phyloP scores from a whole-genome alignment of 2,329 filamentous ascomycete species.

The Diplodia corticola region DNA sequence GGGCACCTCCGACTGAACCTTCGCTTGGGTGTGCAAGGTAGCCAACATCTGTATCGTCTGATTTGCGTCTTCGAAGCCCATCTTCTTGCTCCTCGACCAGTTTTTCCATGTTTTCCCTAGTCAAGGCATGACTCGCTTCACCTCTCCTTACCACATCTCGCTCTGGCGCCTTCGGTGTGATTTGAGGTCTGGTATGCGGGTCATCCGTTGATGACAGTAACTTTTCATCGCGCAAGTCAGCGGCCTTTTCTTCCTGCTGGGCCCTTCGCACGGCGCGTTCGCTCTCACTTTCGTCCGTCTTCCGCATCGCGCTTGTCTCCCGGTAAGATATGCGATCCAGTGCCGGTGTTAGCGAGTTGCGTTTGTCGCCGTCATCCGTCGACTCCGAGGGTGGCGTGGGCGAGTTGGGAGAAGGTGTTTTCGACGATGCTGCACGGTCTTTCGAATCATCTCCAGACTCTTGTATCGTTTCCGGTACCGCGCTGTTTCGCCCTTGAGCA shows the following conservation, averaged over 20 bases:
- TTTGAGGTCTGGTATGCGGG: constrained; percentile 33
- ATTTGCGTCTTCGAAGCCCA: not conserved
- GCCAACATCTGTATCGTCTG: not conserved
- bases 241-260: constrained; percentile 57
- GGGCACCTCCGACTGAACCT: not conserved
- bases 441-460: not conserved
- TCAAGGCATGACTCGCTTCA: constrained; percentile 36
- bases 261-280: constrained; percentile 50
- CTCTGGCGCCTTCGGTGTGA: not conserved
- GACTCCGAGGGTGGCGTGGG: constrained; percentile 30
- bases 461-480: not conserved
- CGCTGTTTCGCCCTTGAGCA: not conserved
- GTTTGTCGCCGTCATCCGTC: constrained; percentile 25
- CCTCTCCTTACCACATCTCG: constrained; percentile 27
- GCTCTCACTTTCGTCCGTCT: constrained; percentile 45
- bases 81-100: constrained; percentile 7
- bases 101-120: constrained; percentile 30
- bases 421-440: not conserved
- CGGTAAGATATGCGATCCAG: constrained; percentile 38
- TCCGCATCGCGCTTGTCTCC: constrained; percentile 41
- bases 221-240: constrained; percentile 55
- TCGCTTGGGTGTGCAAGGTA: not conserved
- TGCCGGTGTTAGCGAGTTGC: constrained; percentile 24
- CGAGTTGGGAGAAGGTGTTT: constrained; percentile 14
- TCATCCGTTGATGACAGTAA: constrained; percentile 51